Evolutionary conservation across 1,139 yeast genomes (phyloP).

Genomic region (Sugiyamaella japonica): DNA sequence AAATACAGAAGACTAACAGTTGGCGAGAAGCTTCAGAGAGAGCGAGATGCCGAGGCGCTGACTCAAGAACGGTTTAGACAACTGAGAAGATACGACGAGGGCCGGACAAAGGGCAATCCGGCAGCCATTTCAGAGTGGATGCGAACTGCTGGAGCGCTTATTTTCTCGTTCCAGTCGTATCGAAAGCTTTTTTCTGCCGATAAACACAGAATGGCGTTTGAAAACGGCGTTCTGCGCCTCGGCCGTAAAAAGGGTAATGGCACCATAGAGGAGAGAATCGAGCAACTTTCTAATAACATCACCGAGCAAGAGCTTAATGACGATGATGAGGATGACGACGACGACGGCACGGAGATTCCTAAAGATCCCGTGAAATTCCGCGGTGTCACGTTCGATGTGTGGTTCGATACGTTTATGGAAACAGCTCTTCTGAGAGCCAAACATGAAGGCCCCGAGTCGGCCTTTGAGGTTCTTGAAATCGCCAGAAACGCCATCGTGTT

Average conservation of each 20-base stretch:
- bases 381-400: slow-evolving; percentile 71
- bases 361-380: slow-evolving; percentile 51
- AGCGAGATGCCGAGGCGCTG: slow-evolving; percentile 54
- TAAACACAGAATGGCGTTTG: slow-evolving; percentile 60
- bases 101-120: slow-evolving; percentile 39
- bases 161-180: slow-evolving; percentile 77
- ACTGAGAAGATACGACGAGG: slow-evolving; percentile 56
- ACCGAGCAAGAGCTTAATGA: slow-evolving; percentile 28
- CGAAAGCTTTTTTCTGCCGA: slow-evolving; percentile 65
- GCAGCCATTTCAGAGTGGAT: slow-evolving; percentile 79
- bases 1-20: slow-evolving; percentile 37
- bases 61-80: slow-evolving; percentile 67
- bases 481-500: slow-evolving; percentile 47
- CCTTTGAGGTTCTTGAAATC: slow-evolving; percentile 66
- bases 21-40: slow-evolving; percentile 61
- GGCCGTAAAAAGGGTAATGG: neutral
- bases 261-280: slow-evolving; percentile 69
- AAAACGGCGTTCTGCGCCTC: slow-evolving; percentile 57
- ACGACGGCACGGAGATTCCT: neutral
- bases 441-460: slow-evolving; percentile 65
- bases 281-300: slow-evolving; percentile 51
- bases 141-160: slow-evolving; percentile 75
- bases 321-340: slow-evolving; percentile 52
- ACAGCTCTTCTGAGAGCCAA: slow-evolving; percentile 66
- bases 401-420: slow-evolving; percentile 85